phyloP scores from a whole-genome alignment of 202 grass and related monocot genomes.

The Dendrocalamus latiflorus region DNA sequence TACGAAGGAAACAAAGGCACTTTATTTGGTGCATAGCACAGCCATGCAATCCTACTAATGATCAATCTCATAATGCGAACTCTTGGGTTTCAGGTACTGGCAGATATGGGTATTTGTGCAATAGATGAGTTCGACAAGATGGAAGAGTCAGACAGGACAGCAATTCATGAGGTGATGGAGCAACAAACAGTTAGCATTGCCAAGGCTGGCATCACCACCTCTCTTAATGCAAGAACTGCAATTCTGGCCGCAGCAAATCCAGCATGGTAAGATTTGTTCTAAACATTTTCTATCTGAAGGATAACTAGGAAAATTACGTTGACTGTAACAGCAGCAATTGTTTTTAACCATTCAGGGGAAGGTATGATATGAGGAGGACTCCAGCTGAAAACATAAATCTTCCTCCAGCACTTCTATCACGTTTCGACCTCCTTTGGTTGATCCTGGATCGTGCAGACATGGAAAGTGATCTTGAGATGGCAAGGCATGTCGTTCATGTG shows the following conservation, averaged over 20 bases:
- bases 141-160: slow-evolving; percentile 98
- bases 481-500: slow-evolving; percentile 92
- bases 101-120: slow-evolving; percentile 98
- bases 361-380: slow-evolving; percentile 96
- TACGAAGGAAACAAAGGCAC: not conserved
- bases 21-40: slow-evolving; percentile 2
- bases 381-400: slow-evolving; percentile 99
- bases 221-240: slow-evolving; percentile 97
- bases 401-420: slow-evolving; percentile 93
- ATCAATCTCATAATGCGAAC: not conserved
- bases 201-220: slow-evolving; percentile 98
- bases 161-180: slow-evolving; percentile 99
- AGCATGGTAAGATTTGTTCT: slow-evolving; percentile 66
- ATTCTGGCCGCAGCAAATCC: slow-evolving; percentile 95
- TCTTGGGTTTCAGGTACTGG: slow-evolving; percentile 68
- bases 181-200: slow-evolving; percentile 99
- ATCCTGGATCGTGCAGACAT: slow-evolving; percentile 98
- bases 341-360: slow-evolving; percentile 60
- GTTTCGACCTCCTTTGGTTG: slow-evolving; percentile 96
- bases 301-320: not conserved
- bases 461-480: slow-evolving; percentile 99
- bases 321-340: not conserved
- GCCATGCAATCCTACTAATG: slow-evolving; percentile 1
- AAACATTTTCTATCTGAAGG: not conserved
- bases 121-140: slow-evolving; percentile 99